These are phyloP conservation scores for Endotrypanum monterogeii DNA, from an alignment of 208 protist species.

Conservation along the genomic window DNA sequence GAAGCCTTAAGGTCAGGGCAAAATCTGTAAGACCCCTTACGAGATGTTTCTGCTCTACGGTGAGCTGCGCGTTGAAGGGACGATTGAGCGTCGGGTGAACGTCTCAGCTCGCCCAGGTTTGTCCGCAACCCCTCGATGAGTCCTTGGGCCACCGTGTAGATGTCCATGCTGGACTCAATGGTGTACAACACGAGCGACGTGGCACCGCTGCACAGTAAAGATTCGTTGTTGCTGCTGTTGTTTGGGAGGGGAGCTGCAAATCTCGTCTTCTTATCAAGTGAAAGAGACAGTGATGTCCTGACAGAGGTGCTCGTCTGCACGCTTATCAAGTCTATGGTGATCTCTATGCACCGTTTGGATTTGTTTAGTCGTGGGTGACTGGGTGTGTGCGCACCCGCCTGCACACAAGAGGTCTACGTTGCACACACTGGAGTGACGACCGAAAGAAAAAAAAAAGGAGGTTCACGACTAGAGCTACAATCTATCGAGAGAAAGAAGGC, in stretches of 20 bases:
- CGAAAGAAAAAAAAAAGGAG: background rate
- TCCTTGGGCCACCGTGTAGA: slow-evolving; percentile 10
- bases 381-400: background rate
- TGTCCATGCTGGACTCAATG: background rate
- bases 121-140: slow-evolving; percentile 9
- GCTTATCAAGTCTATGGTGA: background rate
- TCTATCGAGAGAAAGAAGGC: background rate
- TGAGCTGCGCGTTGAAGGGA: slow-evolving; percentile 1
- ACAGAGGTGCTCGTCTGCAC: background rate
- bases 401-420: background rate
- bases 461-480: background rate
- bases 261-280: background rate
- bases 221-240: background rate
- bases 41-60: background rate
- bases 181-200: background rate
- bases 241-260: no score
- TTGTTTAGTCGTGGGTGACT: background rate
- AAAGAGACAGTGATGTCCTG: background rate
- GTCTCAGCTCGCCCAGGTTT: slow-evolving; percentile 9
- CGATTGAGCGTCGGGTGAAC: slow-evolving; percentile 1
- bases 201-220: background rate
- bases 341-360: background rate
- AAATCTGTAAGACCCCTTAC: background rate
- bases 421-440: background rate
- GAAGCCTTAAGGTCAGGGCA: slow-evolving; percentile 6